Conservation (phyloP, 768 basidiomycete species). For the Tubosaeta sp. region DNA sequence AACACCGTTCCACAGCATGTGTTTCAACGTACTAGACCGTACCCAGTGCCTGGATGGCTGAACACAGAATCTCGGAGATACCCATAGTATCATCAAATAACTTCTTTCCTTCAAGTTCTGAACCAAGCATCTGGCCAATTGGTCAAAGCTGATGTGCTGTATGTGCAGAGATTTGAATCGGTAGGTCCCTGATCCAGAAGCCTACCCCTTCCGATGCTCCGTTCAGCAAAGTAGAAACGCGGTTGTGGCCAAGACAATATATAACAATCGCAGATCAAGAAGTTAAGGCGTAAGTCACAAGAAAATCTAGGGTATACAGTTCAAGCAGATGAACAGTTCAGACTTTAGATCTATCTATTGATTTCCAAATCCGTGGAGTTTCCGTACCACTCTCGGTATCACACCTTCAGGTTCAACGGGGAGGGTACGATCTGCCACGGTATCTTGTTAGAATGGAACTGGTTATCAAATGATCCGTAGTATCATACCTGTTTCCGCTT, state of each 20-base stretch:
- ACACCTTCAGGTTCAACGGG: background rate
- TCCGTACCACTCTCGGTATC: background rate
- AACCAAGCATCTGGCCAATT: background rate
- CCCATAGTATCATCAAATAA: too few species aligned
- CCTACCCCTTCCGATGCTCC: too few species aligned
- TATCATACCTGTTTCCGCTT: background rate
- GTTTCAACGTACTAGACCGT: too few species aligned
- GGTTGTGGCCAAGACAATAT: too few species aligned
- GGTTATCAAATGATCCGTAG: background rate
- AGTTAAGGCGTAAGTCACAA: too few species aligned
- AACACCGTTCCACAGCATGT: too few species aligned
- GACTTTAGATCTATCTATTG: background rate
- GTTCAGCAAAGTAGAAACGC: too few species aligned
- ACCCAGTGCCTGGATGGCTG: background rate
- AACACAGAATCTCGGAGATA: background rate
- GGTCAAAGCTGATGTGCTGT: background rate
- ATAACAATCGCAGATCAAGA: too few species aligned
- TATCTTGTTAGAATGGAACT: background rate
- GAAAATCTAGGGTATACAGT: too few species aligned
- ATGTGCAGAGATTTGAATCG: background rate
- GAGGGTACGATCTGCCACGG: background rate
- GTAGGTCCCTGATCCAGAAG: too few species aligned
- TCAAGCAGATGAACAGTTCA: too few species aligned
- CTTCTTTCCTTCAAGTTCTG: background rate
- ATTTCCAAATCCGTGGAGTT: too few species aligned